phyloP scores from a whole-genome alignment of 306 rosid genomes.

The Dryas alaskensis region DNA sequence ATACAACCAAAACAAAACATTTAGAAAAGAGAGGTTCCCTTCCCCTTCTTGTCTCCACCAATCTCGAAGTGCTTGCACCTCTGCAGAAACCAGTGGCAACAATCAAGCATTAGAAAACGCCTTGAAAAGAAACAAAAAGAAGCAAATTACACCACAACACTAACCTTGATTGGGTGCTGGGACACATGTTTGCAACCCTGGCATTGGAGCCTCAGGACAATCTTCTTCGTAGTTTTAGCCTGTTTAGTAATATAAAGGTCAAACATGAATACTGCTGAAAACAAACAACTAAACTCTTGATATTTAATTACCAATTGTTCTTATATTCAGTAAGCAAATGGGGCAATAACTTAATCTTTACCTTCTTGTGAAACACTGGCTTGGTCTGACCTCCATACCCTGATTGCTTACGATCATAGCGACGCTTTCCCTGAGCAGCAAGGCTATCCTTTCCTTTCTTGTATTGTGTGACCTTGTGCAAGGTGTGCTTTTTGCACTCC shows the following conservation, averaged over 20 bases:
- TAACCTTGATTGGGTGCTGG: slow-evolving; percentile 51
- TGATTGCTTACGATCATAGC: slow-evolving; percentile 48
- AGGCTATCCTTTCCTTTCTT: slow-evolving; percentile 47
- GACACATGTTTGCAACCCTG: slow-evolving; percentile 50
- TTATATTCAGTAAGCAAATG: not conserved
- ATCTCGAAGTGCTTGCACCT: slow-evolving; percentile 51
- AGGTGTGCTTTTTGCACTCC: slow-evolving; percentile 47
- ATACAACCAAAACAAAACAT: not conserved
- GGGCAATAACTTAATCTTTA: not conserved
- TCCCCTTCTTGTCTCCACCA: slow-evolving; percentile 49
- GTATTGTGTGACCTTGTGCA: slow-evolving; percentile 47
- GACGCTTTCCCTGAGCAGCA: slow-evolving; percentile 47
- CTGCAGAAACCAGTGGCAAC: slow-evolving; percentile 24
- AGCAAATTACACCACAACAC: not conserved
- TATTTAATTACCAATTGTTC: not conserved
- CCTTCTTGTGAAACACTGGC: slow-evolving; percentile 52
- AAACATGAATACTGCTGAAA: not conserved
- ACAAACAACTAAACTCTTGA: not conserved
- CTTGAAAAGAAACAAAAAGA: no score
- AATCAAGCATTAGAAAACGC: not conserved
- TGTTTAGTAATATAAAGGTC: not conserved
- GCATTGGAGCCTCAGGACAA: slow-evolving; percentile 51
- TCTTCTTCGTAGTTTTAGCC: slow-evolving; percentile 54
- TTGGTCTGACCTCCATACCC: slow-evolving; percentile 50
- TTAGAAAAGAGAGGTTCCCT: slow-evolving; percentile 47